phyloP scores from a whole-genome alignment of 768 basidiomycete genomes.

The Podaxis mareebaensis region DNA sequence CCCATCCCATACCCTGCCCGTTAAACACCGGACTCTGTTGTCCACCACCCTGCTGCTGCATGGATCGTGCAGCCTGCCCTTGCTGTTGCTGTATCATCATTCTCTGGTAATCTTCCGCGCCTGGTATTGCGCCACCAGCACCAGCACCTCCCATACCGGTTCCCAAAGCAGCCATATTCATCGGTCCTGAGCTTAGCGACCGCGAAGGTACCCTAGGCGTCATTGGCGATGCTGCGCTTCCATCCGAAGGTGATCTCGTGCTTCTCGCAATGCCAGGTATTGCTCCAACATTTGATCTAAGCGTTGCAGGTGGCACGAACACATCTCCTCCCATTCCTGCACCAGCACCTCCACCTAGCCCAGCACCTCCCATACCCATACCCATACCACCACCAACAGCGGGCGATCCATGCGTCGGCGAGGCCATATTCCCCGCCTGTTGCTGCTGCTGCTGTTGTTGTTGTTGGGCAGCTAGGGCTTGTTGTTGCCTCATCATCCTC shows the following conservation, averaged over 20 bases:
- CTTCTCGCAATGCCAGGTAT: slow-evolving; percentile 79
- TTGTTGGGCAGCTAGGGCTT: slow-evolving; percentile 32
- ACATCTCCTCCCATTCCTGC: slow-evolving; percentile 29
- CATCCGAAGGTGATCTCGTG: slow-evolving; percentile 73
- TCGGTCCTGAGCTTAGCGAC: slow-evolving; percentile 35
- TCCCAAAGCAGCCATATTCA: slow-evolving; percentile 32
- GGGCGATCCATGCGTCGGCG: slow-evolving; percentile 21
- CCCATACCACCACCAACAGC: slow-evolving; percentile 23
- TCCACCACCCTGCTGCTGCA: slow-evolving; percentile 31
- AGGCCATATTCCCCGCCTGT: slow-evolving; percentile 39
- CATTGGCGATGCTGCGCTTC: slow-evolving; percentile 44
- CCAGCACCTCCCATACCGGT: neutral
- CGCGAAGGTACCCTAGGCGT: slow-evolving; percentile 37
- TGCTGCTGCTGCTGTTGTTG: slow-evolving; percentile 38
- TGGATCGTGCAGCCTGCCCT: slow-evolving; percentile 35
- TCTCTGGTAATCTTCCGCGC: slow-evolving; percentile 55
- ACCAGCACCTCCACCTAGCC: neutral
- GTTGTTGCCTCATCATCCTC: slow-evolving; percentile 38
- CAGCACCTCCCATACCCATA: neutral
- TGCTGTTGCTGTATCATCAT: slow-evolving; percentile 50
- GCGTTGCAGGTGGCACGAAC: slow-evolving; percentile 32
- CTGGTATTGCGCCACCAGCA: slow-evolving; percentile 10
- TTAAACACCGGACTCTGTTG: slow-evolving; percentile 23
- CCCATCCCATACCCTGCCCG: slow-evolving; percentile 10
- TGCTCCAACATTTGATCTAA: slow-evolving; percentile 54